phyloP scores from a whole-genome alignment of 768 basidiomycete genomes.

The Leccinum rimulosum region DNA sequence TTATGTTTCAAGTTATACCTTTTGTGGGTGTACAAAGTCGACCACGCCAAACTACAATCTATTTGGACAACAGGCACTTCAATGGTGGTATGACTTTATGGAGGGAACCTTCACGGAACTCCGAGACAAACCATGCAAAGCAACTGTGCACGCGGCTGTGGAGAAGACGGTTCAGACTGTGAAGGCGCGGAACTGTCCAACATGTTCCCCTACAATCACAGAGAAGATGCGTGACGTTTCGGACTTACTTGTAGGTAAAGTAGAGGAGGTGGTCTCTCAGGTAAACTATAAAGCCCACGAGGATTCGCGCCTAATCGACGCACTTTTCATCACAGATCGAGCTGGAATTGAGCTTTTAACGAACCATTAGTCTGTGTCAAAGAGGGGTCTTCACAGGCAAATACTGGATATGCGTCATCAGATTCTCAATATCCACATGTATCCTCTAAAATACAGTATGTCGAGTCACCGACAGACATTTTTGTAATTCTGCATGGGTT shows the following conservation, averaged over 20 bases:
- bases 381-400: not conserved
- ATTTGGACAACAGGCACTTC: not conserved
- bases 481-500: not conserved
- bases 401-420: not conserved
- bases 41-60: not conserved
- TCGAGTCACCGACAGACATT: not conserved
- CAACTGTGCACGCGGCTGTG: not conserved
- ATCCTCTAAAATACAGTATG: not conserved
- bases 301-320: not conserved
- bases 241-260: slow-evolving; percentile 2
- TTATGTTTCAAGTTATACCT: no score
- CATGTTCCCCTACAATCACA: not conserved
- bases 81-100: slow-evolving; percentile 23
- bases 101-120: slow-evolving; percentile 5
- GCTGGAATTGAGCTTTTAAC: slow-evolving; percentile 4
- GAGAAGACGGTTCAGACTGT: slow-evolving; percentile 1
- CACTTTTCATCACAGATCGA: not conserved
- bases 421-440: not conserved
- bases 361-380: no score
- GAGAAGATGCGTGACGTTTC: slow-evolving; percentile 18
- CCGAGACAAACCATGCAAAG: slow-evolving; percentile 20
- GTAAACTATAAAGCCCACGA: not conserved
- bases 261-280: slow-evolving; percentile 12
- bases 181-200: not conserved
- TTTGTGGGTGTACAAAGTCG: not conserved